Evolutionary conservation across 2,329 filamentous ascomycete genomes (phyloP), one percentile per base, ranked within the genome.

Genomic region (Aaosphaeria arxii): DNA sequence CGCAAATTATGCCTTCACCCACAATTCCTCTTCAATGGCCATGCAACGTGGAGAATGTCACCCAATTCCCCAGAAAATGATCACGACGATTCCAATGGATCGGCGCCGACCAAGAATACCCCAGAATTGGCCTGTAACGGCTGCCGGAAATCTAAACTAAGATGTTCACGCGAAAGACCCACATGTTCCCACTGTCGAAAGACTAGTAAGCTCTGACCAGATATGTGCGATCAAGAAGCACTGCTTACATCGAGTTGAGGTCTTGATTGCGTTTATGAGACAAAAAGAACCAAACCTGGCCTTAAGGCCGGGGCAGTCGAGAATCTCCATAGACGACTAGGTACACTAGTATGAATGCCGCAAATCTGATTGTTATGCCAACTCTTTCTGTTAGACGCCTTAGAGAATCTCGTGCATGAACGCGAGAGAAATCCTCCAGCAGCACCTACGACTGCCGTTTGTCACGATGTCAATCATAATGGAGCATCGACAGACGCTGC

Each of bases 221-320:
- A 11, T 40, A 7, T 40, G 9, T 28, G 11, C 7, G 9, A 11
- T 40, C 7, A 13, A 28, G 7, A 13, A 11, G 9, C 24, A 2
- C 5, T n/a, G 28, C 42, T 31, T 11, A 13, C 7, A 11, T 35
- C n/a, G 4, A 3, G 29, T 5, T 11, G 9, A 58, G 55, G 53
- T 24, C 45, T 51, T n/a, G 48, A 51, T 1, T 58, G 55, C 43
- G 43, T 56, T 7, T 58, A 58, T 32, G 53, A 58, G 36, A 43
- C 53, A 6, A 57, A 54, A 36, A 49, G 55, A 9, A 40, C 48
- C 32, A 56, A 54, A 39, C 55, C 55, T 11, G 55, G 55, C 5
- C 35, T 57, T 28, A 57, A 57, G 38, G 33, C 51, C 31, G 55
- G 55, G n/a, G 55, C 55, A n/a, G 50, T 57, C 28, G 55, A 57